phyloP scores from a whole-genome alignment of 208 protist species.

The Tritrichomonas foetus region DNA sequence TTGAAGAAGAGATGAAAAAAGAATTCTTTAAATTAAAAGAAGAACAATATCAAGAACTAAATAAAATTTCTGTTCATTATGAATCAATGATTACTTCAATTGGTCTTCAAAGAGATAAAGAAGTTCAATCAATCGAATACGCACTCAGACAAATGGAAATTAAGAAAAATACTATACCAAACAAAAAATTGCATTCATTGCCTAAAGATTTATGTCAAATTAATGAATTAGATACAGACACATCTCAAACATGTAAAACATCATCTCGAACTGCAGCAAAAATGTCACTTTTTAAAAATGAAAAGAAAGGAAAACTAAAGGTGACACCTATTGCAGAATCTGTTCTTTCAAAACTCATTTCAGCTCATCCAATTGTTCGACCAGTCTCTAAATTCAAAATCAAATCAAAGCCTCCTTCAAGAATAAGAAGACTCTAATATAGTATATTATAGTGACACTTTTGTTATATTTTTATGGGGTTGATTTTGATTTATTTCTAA shows the following conservation, averaged over 20 bases:
- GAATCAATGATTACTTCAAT: not conserved
- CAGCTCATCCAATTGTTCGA: too few species aligned
- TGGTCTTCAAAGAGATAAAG: not conserved
- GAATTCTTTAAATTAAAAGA: not conserved
- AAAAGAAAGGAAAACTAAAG: not conserved
- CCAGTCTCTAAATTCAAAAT: too few species aligned
- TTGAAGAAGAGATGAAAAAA: not conserved
- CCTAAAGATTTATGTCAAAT: not conserved
- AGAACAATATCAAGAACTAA: not conserved
- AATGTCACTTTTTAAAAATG: not conserved
- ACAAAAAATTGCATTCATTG: not conserved
- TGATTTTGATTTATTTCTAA: too few species aligned
- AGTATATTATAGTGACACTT: too few species aligned
- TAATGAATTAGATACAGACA: too few species aligned
- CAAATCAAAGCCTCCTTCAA: too few species aligned
- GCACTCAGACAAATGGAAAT: not conserved
- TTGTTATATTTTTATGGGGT: too few species aligned
- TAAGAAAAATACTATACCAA: not conserved
- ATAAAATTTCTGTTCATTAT: not conserved
- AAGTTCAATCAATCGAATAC: not conserved
- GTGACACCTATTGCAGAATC: not conserved
- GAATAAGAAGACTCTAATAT: too few species aligned
- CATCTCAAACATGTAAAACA: not conserved
- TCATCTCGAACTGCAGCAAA: not conserved
- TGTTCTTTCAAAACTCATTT: too few species aligned